Percentiles rank a stretch among this genome's conserved stretches.
Conservation (phyloP, 805 yeast genomes). For the Barnettozyma californica region DNA sequence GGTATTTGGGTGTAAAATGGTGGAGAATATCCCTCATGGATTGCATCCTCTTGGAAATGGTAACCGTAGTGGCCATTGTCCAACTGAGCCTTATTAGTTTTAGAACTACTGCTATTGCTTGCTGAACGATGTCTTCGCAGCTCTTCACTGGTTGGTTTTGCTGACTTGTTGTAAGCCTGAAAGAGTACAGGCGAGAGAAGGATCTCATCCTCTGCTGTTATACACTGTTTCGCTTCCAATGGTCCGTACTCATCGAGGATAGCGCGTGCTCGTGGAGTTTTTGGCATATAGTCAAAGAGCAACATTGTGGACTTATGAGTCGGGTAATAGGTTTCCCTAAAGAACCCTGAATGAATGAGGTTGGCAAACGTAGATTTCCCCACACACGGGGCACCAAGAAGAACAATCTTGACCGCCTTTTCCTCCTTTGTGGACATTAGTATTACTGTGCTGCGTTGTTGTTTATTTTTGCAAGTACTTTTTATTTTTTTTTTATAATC, state of each 20-base stretch:
- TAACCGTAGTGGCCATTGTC: slow-evolving; percentile 19
- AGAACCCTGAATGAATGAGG: slow-evolving; percentile 41
- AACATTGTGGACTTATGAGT: slow-evolving; percentile 58
- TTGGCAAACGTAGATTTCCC: slow-evolving; percentile 60
- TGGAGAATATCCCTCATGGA: slow-evolving; percentile 29
- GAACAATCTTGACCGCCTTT: slow-evolving; percentile 50
- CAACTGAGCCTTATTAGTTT: slow-evolving; percentile 3
- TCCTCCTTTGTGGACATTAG: slow-evolving; percentile 8
- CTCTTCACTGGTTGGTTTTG: neutral
- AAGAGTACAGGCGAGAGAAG: slow-evolving; percentile 35
- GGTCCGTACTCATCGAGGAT: slow-evolving; percentile 44
- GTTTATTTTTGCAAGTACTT: no score
- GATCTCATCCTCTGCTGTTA: slow-evolving; percentile 26
- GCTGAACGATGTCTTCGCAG: slow-evolving; percentile 7
- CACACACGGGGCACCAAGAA: slow-evolving; percentile 52
- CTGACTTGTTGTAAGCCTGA: slow-evolving; percentile 26
- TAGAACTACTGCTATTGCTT: slow-evolving; percentile 1
- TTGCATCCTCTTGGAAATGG: slow-evolving; percentile 10
- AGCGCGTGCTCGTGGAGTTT: slow-evolving; percentile 32
- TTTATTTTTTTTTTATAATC: no score
- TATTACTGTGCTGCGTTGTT: no score
- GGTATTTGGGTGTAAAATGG: slow-evolving; percentile 56
- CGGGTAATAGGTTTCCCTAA: slow-evolving; percentile 70
- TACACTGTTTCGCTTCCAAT: slow-evolving; percentile 32
- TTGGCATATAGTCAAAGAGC: slow-evolving; percentile 49